Conservation (phyloP, 2,329 filamentous ascomycete genomes). For the Exophiala lecanii-corni region DNA sequence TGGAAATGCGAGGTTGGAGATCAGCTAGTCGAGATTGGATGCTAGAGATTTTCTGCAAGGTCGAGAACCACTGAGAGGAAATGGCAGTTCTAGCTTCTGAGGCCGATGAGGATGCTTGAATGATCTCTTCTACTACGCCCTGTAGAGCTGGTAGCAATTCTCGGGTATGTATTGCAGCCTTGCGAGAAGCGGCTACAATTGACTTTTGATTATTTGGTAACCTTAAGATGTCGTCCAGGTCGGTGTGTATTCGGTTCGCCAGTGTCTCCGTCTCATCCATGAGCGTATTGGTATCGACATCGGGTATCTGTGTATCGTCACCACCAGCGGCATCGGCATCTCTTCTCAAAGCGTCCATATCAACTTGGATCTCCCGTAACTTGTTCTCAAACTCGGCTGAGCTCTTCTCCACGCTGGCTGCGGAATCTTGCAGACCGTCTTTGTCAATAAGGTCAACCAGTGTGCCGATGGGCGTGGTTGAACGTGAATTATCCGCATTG, state of each 20-base stretch:
- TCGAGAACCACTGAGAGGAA: conserved; percentile 55
- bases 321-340: conserved; percentile 14
- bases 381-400: conserved; percentile 20
- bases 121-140: conserved; percentile 54
- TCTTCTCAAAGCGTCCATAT: conserved; percentile 18
- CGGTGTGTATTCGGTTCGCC: conserved; percentile 78
- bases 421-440: conserved; percentile 14
- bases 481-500: conserved; percentile 4
- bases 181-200: conserved; percentile 57
- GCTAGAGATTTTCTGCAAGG: conserved; percentile 77
- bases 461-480: conserved; percentile 18
- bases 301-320: conserved; percentile 16
- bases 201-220: conserved; percentile 65
- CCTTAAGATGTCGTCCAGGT: conserved; percentile 71
- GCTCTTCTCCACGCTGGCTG: conserved; percentile 16
- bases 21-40: conserved; percentile 71
- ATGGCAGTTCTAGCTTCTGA: conserved; percentile 61
- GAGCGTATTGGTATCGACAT: conserved; percentile 21
- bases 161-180: conserved; percentile 59
- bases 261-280: conserved; percentile 72
- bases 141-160: conserved; percentile 58
- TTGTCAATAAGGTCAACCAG: conserved; percentile 21
- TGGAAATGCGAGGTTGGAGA: conserved; percentile 67
- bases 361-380: conserved; percentile 12
- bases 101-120: conserved; percentile 54